Conservation (phyloP, 1,284 basidiomycete species). For the Malassezia japonica region DNA sequence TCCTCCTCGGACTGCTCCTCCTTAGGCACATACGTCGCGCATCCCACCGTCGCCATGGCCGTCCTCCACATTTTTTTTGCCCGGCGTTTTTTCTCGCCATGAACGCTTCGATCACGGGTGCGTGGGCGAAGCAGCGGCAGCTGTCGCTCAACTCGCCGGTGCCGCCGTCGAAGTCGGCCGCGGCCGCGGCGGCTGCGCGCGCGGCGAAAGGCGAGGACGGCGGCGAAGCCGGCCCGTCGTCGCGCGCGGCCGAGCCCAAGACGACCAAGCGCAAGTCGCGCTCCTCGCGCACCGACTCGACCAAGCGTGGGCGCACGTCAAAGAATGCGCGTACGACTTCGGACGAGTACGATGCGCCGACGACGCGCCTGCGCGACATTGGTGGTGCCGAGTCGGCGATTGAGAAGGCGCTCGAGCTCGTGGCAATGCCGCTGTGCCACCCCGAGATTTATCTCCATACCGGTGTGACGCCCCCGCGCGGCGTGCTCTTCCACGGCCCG, state of each 20-base stretch:
- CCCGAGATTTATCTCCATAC: slow-evolving; percentile 90
- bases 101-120: slow-evolving; percentile 41
- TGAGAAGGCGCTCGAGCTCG: slow-evolving; percentile 86
- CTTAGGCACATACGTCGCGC: slow-evolving; percentile 23
- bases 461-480: slow-evolving; percentile 81
- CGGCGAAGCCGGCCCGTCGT: slow-evolving; percentile 14
- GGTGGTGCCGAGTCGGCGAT: slow-evolving; percentile 78
- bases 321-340: slow-evolving; percentile 19
- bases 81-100: slow-evolving; percentile 10
- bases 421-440: slow-evolving; percentile 86
- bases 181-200: slow-evolving; percentile 25
- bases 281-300: slow-evolving; percentile 19
- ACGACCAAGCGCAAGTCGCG: slow-evolving; percentile 34
- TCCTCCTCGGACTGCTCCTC: slow-evolving; percentile 37
- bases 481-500: slow-evolving; percentile 88
- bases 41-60: slow-evolving; percentile 7
- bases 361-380: slow-evolving; percentile 67
- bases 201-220: neutral
- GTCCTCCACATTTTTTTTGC: neutral
- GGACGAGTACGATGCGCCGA: slow-evolving; percentile 51
- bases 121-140: slow-evolving; percentile 33
- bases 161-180: slow-evolving; percentile 31
- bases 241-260: slow-evolving; percentile 7
- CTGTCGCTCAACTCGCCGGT: slow-evolving; percentile 34
- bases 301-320: slow-evolving; percentile 22